Evolutionary conservation across 768 basidiomycete species (phyloP).

Genomic region (Kwoniella botswanensis): DNA sequence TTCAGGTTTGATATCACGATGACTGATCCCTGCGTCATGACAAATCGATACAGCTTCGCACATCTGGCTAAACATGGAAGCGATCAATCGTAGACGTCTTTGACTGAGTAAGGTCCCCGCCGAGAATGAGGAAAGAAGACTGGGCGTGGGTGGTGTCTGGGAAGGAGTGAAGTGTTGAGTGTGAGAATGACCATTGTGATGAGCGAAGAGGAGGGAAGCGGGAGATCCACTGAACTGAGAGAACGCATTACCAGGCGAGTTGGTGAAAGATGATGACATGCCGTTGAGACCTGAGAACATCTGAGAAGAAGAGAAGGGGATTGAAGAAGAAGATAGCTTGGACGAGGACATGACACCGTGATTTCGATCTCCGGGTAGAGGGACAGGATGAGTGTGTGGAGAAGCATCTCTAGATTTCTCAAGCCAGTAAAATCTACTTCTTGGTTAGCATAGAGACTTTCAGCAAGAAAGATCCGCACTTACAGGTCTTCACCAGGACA

Average conservation of each 20-base stretch:
- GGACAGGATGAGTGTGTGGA: slow-evolving; percentile 43
- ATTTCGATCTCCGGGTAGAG: slow-evolving; percentile 39
- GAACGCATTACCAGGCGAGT: slow-evolving; percentile 49
- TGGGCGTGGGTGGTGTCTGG: slow-evolving; percentile 79
- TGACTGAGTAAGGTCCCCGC: slow-evolving; percentile 80
- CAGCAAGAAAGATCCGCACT: slow-evolving; percentile 13
- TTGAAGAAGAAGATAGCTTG: slow-evolving; percentile 55
- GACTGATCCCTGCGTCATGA: slow-evolving; percentile 86
- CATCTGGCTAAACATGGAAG: slow-evolving; percentile 99
- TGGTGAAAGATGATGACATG: slow-evolving; percentile 44
- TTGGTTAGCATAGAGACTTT: neutral
- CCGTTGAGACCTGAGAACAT: slow-evolving; percentile 42
- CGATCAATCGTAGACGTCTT: slow-evolving; percentile 86
- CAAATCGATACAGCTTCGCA: slow-evolving; percentile 95
- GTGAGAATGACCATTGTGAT: slow-evolving; percentile 40
- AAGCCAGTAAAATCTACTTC: slow-evolving; percentile 82
- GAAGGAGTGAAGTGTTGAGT: slow-evolving; percentile 23
- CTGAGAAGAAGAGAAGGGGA: slow-evolving; percentile 56
- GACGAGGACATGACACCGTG: slow-evolving; percentile 51
- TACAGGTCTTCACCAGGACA: slow-evolving; percentile 91
- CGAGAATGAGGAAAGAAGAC: slow-evolving; percentile 80
- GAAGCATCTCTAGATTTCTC: slow-evolving; percentile 83
- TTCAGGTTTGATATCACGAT: slow-evolving; percentile 99
- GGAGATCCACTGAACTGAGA: slow-evolving; percentile 44
- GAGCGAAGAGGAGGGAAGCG: slow-evolving; percentile 50